A percentile compares a stretch with the other conserved stretches of the same genome.
These are phyloP conservation scores for Euclidium syriacum DNA, from an alignment of 345 rosid species.

Conservation along the genomic window DNA sequence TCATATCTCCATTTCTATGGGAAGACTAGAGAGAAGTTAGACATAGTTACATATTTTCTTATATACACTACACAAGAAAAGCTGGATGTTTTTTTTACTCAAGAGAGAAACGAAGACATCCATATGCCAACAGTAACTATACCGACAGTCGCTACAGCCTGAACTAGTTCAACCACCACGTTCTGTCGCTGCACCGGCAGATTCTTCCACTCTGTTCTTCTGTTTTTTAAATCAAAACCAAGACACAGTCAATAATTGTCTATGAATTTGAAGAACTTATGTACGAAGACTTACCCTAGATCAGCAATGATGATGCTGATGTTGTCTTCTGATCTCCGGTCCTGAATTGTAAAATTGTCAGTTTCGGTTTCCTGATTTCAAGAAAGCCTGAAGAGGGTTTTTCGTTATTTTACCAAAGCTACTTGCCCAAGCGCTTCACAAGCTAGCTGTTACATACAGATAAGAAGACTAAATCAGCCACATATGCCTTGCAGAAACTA, in stretches of 20 bases:
- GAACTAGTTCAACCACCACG: conserved; percentile 51
- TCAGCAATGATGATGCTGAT: conserved; percentile 76
- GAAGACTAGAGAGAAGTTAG: conserved; percentile 8
- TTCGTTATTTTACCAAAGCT: conserved; percentile 55
- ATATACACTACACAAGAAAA: conserved; percentile 19
- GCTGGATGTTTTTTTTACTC: conserved; percentile 23
- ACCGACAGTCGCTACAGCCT: conserved; percentile 73
- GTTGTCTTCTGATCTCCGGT: conserved; percentile 69
- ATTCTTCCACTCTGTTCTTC: conserved; percentile 70
- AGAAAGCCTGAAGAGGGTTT: neutral
- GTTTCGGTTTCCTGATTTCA: neutral
- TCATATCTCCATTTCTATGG: conserved; percentile 12
- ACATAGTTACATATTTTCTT: conserved; percentile 17
- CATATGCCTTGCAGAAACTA: neutral
- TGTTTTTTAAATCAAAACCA: conserved; percentile 10
- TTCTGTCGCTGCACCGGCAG: conserved; percentile 58
- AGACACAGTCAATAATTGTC: neutral
- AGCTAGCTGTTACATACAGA: conserved; percentile 56
- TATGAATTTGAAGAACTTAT: neutral
- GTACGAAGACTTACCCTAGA: conserved; percentile 53
- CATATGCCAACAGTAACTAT: conserved; percentile 73
- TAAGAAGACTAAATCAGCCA: conserved; percentile 2
- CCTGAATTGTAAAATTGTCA: conserved; percentile 39
- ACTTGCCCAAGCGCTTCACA: conserved; percentile 76
- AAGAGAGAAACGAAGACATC: conserved; percentile 57